Percentiles rank a stretch among this genome's conserved stretches.
phyloP scores from a whole-genome alignment of 176 grass and related monocot species.

The Saccharum officinarum region DNA sequence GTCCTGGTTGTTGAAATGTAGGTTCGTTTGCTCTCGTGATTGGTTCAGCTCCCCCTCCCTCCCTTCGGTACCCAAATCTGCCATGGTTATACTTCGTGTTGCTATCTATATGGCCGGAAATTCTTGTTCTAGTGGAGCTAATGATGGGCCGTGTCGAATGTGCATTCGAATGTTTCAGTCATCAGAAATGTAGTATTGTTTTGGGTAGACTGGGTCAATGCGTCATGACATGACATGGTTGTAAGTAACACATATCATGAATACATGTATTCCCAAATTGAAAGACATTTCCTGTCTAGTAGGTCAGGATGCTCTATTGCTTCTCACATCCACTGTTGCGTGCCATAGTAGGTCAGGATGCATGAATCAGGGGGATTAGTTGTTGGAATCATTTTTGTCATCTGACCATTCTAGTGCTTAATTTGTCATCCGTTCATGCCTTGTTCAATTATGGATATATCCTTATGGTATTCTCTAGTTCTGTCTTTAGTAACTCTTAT shows the following conservation, averaged over 20 bases:
- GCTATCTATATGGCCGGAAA: background rate
- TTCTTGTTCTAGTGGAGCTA: background rate
- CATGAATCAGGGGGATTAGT: background rate
- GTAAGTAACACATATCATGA: background rate
- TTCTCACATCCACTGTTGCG: background rate
- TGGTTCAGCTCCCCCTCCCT: background rate
- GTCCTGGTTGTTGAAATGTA: background rate
- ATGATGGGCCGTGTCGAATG: background rate
- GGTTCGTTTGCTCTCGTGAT: background rate
- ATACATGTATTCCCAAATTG: background rate
- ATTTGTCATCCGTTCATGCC: background rate
- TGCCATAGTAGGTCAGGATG: background rate
- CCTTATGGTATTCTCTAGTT: background rate
- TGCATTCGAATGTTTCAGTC: background rate
- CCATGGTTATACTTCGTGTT: background rate
- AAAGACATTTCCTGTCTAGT: slow-evolving; percentile 11
- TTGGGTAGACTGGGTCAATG: background rate
- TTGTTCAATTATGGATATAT: background rate
- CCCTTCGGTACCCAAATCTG: background rate
- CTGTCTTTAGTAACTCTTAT: background rate
- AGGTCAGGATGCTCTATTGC: background rate
- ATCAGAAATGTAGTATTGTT: background rate
- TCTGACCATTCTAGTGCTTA: background rate
- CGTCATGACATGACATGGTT: background rate
- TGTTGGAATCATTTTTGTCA: background rate